These are phyloP conservation scores for Cardamine occulta DNA, from an alignment of 345 rosid species.

Conservation along the genomic window DNA sequence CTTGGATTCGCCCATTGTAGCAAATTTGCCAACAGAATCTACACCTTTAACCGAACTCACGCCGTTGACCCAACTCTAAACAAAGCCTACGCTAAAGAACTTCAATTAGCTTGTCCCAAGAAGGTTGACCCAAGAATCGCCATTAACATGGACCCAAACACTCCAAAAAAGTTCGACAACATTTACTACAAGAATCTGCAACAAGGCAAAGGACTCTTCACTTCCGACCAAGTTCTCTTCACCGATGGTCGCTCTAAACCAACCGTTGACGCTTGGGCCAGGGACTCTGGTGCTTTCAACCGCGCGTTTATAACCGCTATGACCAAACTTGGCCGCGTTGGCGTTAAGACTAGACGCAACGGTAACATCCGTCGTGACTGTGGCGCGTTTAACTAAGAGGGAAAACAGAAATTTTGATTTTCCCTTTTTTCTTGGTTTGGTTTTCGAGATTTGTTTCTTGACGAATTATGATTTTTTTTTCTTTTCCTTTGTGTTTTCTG, in stretches of 20 bases:
- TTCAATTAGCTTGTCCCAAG: constrained; percentile 67
- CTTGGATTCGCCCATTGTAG: constrained; percentile 79
- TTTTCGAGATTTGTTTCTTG: constrained; percentile 30
- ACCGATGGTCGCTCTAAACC: constrained; percentile 62
- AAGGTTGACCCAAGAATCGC: constrained; percentile 73
- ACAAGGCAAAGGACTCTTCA: constrained; percentile 72
- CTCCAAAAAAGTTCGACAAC: constrained; percentile 72
- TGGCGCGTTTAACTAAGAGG: constrained; percentile 48
- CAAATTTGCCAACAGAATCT: constrained; percentile 60
- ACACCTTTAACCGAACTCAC: constrained; percentile 55
- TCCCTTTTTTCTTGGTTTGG: constrained; percentile 4
- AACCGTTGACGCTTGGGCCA: constrained; percentile 69
- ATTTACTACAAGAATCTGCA: constrained; percentile 68
- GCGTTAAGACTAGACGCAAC: constrained; percentile 58
- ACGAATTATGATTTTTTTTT: background rate
- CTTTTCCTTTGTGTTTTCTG: background rate
- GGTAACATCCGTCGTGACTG: constrained; percentile 76
- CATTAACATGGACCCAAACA: constrained; percentile 74
- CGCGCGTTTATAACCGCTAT: constrained; percentile 63
- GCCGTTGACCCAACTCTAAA: constrained; percentile 69
- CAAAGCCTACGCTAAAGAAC: constrained; percentile 57
- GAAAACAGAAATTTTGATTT: too few relatives aligned
- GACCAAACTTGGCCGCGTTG: constrained; percentile 75
- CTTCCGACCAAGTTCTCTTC: constrained; percentile 79
- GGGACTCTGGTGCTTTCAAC: constrained; percentile 47